A percentile compares a stretch with the other conserved stretches of the same genome.
phyloP scores from a whole-genome alignment of 176 grass and related monocot species.

The Chloris gayana region DNA sequence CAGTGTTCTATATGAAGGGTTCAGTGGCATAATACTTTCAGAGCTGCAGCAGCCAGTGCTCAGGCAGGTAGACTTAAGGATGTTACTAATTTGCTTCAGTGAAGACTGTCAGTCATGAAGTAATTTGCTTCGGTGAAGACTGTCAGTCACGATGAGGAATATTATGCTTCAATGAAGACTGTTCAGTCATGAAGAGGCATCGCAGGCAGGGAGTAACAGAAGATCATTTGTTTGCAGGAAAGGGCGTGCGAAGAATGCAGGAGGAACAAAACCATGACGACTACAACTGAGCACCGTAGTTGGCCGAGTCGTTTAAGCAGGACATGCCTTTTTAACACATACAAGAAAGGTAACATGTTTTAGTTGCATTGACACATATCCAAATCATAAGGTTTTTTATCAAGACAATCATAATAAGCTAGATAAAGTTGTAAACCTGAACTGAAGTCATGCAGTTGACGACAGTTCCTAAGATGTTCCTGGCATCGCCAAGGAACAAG shows the following conservation, averaged over 20 bases:
- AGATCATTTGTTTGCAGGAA: slow-evolving; percentile 46
- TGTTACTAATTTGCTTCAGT: slow-evolving; percentile 54
- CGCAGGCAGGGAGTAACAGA: slow-evolving; percentile 42
- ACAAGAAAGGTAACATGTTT: slow-evolving; percentile 79
- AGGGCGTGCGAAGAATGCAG: slow-evolving; percentile 52
- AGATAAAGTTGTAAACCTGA: slow-evolving; percentile 91
- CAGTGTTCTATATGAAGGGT: slow-evolving; percentile 14
- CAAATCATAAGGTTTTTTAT: slow-evolving; percentile 47
- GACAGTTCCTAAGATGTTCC: slow-evolving; percentile 58
- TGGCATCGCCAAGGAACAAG: slow-evolving; percentile 49
- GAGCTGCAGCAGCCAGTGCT: slow-evolving; percentile 37
- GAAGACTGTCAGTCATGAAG: slow-evolving; percentile 30
- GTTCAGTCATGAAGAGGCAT: slow-evolving; percentile 23
- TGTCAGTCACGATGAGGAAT: not conserved
- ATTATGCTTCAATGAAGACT: slow-evolving; percentile 41
- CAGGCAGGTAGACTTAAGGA: slow-evolving; percentile 33
- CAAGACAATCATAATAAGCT: slow-evolving; percentile 39
- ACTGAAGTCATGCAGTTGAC: slow-evolving; percentile 78
- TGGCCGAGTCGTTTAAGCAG: slow-evolving; percentile 75
- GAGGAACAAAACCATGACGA: slow-evolving; percentile 85
- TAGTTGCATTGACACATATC: slow-evolving; percentile 66
- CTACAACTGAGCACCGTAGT: slow-evolving; percentile 64
- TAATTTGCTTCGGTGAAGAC: slow-evolving; percentile 43
- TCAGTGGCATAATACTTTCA: not conserved
- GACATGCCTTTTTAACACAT: slow-evolving; percentile 83